Evolutionary conservation across 2,329 filamentous ascomycete genomes (phyloP).

Genomic region (Nannizzia gypsea): DNA sequence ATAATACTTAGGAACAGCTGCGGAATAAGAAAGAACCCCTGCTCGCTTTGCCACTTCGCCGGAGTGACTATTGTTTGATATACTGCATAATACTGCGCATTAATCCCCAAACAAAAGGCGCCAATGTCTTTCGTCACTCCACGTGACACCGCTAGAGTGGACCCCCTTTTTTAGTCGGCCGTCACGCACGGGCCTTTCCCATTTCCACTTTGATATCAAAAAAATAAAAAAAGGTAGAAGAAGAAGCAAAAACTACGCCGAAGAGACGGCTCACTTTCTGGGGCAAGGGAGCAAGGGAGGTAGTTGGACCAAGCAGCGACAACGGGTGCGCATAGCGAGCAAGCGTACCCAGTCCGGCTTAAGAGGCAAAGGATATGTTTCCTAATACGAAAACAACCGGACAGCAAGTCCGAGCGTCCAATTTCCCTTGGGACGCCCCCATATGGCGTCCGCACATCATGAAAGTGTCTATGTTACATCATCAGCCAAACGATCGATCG

Average conservation of each 20-base stretch:
- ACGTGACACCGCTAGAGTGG: background rate
- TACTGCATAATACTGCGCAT: background rate
- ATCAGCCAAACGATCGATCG: background rate
- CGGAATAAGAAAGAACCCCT: background rate
- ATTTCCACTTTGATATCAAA: background rate
- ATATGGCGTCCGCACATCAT: background rate
- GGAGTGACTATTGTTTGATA: background rate
- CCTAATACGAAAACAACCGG: background rate
- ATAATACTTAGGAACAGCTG: background rate
- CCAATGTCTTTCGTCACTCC: background rate
- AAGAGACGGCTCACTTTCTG: too few relatives aligned
- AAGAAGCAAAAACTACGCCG: background rate
- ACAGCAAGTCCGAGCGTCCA: background rate
- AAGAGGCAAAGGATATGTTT: background rate
- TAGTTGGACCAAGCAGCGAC: too few relatives aligned
- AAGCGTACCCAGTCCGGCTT: too few relatives aligned
- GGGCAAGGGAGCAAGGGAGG: background rate
- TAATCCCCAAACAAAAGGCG: background rate
- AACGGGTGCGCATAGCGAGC: too few relatives aligned
- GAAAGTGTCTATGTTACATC: too few relatives aligned
- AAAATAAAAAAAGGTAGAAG: background rate
- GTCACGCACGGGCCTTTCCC: background rate
- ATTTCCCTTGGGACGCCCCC: background rate
- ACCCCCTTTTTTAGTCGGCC: background rate
- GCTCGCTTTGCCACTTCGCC: background rate